Percentiles rank a stretch among this genome's conserved stretches.
Evolutionary conservation across 192 early-diverging fungal species (phyloP).

Genomic region (Dispira parvispora): DNA sequence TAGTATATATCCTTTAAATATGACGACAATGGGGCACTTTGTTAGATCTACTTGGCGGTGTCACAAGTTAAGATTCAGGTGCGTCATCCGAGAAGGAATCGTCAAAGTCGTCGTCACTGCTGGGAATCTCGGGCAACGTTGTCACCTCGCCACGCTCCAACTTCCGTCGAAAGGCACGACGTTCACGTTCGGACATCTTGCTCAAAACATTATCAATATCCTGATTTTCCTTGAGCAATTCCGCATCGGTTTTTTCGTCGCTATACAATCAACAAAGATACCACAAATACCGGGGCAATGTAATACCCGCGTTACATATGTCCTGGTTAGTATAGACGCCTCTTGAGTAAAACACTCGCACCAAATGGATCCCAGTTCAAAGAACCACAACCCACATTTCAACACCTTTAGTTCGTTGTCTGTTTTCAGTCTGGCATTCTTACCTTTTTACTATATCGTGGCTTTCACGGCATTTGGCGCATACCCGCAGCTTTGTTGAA

Average conservation of each 20-base stretch:
- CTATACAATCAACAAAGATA: conserved; percentile 8
- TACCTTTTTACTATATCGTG: conserved; percentile 39
- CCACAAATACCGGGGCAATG: not conserved
- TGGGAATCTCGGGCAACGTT: conserved; percentile 13
- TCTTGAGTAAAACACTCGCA: not conserved
- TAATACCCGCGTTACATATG: not conserved
- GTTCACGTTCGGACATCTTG: conserved; percentile 64
- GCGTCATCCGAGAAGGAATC: too few species aligned
- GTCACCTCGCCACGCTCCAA: conserved; percentile 59
- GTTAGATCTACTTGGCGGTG: too few species aligned
- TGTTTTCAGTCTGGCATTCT: not conserved
- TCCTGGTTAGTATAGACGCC: not conserved
- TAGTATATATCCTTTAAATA: too few species aligned
- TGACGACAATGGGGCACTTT: too few species aligned
- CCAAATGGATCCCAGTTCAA: not conserved
- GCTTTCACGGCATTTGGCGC: conserved; percentile 75
- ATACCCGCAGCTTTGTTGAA: conserved; percentile 60
- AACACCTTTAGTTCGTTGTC: not conserved
- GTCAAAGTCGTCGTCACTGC: conserved; percentile 21
- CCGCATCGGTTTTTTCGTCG: conserved; percentile 41
- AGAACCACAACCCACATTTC: not conserved
- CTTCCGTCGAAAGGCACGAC: conserved; percentile 62
- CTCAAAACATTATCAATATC: conserved; percentile 51
- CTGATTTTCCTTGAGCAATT: conserved; percentile 48
- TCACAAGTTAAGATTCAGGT: too few species aligned